Evolutionary conservation across 2,329 filamentous ascomycete species (phyloP), one percentile per base, ranked within the genome.

Genomic region (Trichoderma aggressivum): DNA sequence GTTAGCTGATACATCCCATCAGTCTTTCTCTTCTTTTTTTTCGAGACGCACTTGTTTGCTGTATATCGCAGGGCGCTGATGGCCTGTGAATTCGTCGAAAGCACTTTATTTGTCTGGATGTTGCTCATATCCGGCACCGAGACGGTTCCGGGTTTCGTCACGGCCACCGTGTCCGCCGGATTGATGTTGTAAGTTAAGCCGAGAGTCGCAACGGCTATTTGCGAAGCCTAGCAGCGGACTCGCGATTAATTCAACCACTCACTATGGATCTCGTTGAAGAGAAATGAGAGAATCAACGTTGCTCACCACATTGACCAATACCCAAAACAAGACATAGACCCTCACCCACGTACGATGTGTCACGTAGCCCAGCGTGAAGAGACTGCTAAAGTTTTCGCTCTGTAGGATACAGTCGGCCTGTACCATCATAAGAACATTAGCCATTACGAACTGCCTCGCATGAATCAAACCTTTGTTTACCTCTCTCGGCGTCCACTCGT

Each of bases 101-200:
- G 61, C 16, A 80, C 76, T 56, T 74, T 79, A 32, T 62, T 75
- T 50, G 77, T 80, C 72, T 79, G 79, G 70, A 82, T 79, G 43
- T 70, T 75, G 8, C 75, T 75, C 77, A 86, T 75, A 64, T 82
- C 76, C 1, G 83, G 76, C 5, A 84, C 75, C 0, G 79, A 76
- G 0, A 84, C 79, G 11, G 77, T 75, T 0, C 83, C 83, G 0
- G 76, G 74, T 1, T 61, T 74, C 1, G 81, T 76, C 6, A 83
- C 72, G 4, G 82, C 77, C 1, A 75, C 62, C 0, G 74, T 77
- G 24, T 80, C 77, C n/a, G 82, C 79, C 2, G 78, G 73, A 18
- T 84, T 82, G 56, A 83, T 80, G 1, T 81, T 79, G 71, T 84
- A 86, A 1, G 81, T 81, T 2, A 86, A 75, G 24, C 80, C 81